Evolutionary conservation across 2,329 filamentous ascomycete species (phyloP).

Genomic region (Fusarium pseudograminearum): DNA sequence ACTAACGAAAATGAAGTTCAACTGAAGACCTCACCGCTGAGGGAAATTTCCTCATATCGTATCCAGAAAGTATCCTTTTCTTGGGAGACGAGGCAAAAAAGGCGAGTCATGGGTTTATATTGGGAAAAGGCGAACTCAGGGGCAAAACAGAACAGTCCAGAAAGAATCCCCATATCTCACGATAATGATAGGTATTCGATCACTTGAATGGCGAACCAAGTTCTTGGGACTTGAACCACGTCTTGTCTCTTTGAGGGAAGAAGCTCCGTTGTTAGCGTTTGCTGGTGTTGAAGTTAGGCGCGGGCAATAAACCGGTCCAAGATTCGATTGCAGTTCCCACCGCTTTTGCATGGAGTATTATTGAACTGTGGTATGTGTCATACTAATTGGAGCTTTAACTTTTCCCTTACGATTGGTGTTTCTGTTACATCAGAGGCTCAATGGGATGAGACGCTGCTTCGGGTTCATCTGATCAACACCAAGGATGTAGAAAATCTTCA

Average conservation of each 20-base stretch:
- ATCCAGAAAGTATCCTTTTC: neutral
- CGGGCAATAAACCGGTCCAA: slow-evolving; percentile 13
- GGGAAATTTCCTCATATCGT: slow-evolving; percentile 33
- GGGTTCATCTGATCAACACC: slow-evolving; percentile 29
- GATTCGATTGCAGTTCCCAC: slow-evolving; percentile 17
- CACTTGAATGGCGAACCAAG: neutral
- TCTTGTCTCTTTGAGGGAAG: neutral
- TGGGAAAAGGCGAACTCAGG: slow-evolving; percentile 6
- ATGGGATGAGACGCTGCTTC: slow-evolving; percentile 1
- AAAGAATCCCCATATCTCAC: neutral
- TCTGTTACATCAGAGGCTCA: slow-evolving; percentile 4
- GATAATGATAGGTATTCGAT: neutral
- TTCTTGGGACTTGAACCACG: slow-evolving; percentile 3
- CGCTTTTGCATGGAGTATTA: neutral
- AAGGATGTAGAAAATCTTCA: slow-evolving; percentile 26
- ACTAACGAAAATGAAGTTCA: neutral
- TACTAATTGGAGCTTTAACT: neutral
- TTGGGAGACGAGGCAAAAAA: neutral
- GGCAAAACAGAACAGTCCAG: neutral
- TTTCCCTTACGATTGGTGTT: neutral
- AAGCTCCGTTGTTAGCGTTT: slow-evolving; percentile 16
- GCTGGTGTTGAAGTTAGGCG: slow-evolving; percentile 15
- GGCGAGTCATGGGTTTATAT: slow-evolving; percentile 31
- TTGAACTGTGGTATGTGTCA: neutral
- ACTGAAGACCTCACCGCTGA: slow-evolving; percentile 6